phyloP scores from a whole-genome alignment of 352 stramenopile species.

The Phytophthora constricta region DNA sequence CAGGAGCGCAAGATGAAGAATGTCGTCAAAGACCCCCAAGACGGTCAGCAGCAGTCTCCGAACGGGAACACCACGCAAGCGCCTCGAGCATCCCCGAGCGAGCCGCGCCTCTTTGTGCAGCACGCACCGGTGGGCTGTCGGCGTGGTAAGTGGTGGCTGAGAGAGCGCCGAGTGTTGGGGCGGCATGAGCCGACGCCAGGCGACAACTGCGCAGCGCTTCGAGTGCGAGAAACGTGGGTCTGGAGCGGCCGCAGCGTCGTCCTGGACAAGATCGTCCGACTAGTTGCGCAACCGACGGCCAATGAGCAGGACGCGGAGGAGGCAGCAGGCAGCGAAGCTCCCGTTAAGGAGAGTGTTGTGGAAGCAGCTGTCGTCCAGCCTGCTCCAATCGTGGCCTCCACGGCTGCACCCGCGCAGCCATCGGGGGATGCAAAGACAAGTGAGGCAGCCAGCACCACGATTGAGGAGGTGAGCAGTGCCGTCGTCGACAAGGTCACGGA shows the following conservation, averaged over 20 bases:
- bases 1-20: constrained; percentile 47
- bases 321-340: constrained; percentile 1
- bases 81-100: constrained; percentile 6
- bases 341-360: background rate
- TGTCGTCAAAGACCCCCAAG: background rate
- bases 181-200: constrained; percentile 34
- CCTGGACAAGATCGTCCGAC: constrained; percentile 70
- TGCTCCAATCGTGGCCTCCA: background rate
- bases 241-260: constrained; percentile 69
- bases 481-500: background rate
- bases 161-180: constrained; percentile 63
- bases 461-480: background rate
- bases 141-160: constrained; percentile 74
- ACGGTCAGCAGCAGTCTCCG: constrained; percentile 11
- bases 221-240: constrained; percentile 68
- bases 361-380: background rate
- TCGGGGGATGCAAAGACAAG: constrained; percentile 18
- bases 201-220: constrained; percentile 47
- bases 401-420: constrained; percentile 25
- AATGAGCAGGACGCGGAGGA: constrained; percentile 4
- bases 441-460: constrained; percentile 1
- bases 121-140: constrained; percentile 51
- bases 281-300: constrained; percentile 1
- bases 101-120: constrained; percentile 29
- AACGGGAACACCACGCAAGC: constrained; percentile 9